phyloP scores from a whole-genome alignment of 106 monocot genomes.

The Ottelia alismoides region DNA sequence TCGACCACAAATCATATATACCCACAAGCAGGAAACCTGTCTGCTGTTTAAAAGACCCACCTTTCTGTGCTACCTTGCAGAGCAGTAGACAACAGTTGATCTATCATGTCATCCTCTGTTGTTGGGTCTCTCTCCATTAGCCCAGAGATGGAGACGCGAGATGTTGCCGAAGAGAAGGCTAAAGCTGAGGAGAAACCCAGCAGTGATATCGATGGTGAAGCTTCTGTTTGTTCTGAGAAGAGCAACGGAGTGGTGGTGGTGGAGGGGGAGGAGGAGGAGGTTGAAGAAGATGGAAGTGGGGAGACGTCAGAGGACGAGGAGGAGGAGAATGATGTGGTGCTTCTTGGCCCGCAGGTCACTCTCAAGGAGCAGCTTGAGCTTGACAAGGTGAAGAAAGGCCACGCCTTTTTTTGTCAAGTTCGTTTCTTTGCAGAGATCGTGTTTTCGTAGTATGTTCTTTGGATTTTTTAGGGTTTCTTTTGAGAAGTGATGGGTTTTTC shows the following conservation, averaged over 20 bases:
- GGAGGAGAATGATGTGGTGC: conserved; percentile 16
- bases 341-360: conserved; percentile 49
- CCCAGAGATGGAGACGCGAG: neutral
- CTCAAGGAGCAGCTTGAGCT: conserved; percentile 75
- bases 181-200: conserved; percentile 5
- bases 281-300: conserved; percentile 10
- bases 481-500: neutral
- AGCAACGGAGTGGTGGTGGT: no score
- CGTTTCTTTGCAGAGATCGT: neutral
- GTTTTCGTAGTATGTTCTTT: no score
- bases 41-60: no score
- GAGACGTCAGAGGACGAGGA: conserved; percentile 35
- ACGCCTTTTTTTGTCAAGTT: neutral
- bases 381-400: conserved; percentile 38
- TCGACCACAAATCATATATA: no score
- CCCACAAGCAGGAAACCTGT: no score
- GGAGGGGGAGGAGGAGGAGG: conserved; percentile 42
- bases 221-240: conserved; percentile 16
- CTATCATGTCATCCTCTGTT: no score
- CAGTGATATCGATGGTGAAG: conserved; percentile 20
- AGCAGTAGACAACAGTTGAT: no score
- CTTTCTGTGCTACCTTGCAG: no score
- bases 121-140: no score
- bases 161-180: neutral
- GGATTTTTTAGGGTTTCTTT: neutral